A percentile compares a stretch with the other conserved stretches of the same genome.
Conservation (phyloP, 1,284 basidiomycete genomes). For the Ustilago trichophora region DNA sequence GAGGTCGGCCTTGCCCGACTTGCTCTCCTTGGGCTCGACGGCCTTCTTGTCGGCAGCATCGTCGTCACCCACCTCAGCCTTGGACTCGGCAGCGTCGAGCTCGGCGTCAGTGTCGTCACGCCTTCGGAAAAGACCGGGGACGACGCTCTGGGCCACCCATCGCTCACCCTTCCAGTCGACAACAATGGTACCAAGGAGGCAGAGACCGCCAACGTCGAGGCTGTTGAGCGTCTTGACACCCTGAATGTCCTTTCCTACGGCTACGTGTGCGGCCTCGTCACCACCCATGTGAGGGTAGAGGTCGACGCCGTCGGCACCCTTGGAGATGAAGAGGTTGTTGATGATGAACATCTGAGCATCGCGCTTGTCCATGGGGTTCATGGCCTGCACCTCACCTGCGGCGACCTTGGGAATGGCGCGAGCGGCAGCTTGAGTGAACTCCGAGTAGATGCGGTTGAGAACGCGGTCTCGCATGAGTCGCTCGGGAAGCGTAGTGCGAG, state of each 20-base stretch:
- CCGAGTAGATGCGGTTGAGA: slow-evolving; percentile 70
- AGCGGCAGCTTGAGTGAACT: slow-evolving; percentile 71
- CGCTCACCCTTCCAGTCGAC: slow-evolving; percentile 72
- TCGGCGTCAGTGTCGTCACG: slow-evolving; percentile 52
- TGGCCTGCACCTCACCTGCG: slow-evolving; percentile 70
- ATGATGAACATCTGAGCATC: slow-evolving; percentile 71
- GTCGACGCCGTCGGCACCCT: slow-evolving; percentile 71
- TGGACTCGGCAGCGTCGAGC: slow-evolving; percentile 44
- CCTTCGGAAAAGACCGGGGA: slow-evolving; percentile 72
- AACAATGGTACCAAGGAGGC: slow-evolving; percentile 68
- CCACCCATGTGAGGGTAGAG: slow-evolving; percentile 71
- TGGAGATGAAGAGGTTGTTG: slow-evolving; percentile 73
- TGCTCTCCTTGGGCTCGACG: slow-evolving; percentile 80
- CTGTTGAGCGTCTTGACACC: slow-evolving; percentile 71
- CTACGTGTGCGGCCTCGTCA: slow-evolving; percentile 71
- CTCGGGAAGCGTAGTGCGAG: slow-evolving; percentile 70
- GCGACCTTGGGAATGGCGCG: slow-evolving; percentile 70
- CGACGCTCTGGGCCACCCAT: slow-evolving; percentile 72
- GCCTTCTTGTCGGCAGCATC: slow-evolving; percentile 35
- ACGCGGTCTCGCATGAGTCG: slow-evolving; percentile 71
- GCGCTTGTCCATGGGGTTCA: slow-evolving; percentile 72
- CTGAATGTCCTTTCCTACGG: slow-evolving; percentile 72
- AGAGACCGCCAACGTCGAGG: slow-evolving; percentile 69
- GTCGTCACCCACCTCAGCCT: slow-evolving; percentile 17
- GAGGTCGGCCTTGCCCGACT: slow-evolving; percentile 68